These are phyloP conservation scores for Saraca asoca DNA, from an alignment of 331 rosid species.

Conservation along the genomic window DNA sequence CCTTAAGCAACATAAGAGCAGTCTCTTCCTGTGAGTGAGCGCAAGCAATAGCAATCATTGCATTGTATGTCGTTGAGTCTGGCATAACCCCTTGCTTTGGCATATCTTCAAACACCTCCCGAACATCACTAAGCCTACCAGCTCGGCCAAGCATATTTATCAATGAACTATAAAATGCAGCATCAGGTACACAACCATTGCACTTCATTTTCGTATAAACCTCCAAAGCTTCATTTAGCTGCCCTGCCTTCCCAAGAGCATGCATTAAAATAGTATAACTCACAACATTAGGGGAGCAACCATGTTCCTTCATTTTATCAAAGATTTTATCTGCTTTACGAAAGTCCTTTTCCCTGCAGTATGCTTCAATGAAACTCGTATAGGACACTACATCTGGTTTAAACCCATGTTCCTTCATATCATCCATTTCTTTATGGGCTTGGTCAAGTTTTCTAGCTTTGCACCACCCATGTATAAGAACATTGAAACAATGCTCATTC, in stretches of 20 bases:
- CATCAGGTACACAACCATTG: constrained; percentile 61
- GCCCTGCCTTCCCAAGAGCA: constrained; percentile 70
- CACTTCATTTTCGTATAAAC: constrained; percentile 64
- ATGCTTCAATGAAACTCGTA: constrained; percentile 55
- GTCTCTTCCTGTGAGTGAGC: constrained; percentile 67
- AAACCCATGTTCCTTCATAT: constrained; percentile 61
- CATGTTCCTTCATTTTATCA: constrained; percentile 63
- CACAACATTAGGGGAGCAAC: constrained; percentile 65
- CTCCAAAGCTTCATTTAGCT: constrained; percentile 58
- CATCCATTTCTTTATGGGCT: constrained; percentile 65
- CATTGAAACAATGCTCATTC: constrained; percentile 52
- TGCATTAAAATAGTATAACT: constrained; percentile 64
- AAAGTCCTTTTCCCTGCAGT: constrained; percentile 59
- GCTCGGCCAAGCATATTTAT: constrained; percentile 70
- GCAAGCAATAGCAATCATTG: constrained; percentile 69
- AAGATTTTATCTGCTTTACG: constrained; percentile 64
- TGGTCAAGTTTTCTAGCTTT: constrained; percentile 56
- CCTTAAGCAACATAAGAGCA: constrained; percentile 75
- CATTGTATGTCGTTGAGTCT: constrained; percentile 50
- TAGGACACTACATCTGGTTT: constrained; percentile 61
- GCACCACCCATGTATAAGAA: constrained; percentile 80
- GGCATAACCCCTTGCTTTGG: constrained; percentile 59
- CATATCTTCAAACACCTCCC: constrained; percentile 76
- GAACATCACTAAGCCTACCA: constrained; percentile 73
- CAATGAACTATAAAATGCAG: constrained; percentile 63